Conservation (phyloP, 176 grass and related monocot species). For the Eleusine coracana region DNA sequence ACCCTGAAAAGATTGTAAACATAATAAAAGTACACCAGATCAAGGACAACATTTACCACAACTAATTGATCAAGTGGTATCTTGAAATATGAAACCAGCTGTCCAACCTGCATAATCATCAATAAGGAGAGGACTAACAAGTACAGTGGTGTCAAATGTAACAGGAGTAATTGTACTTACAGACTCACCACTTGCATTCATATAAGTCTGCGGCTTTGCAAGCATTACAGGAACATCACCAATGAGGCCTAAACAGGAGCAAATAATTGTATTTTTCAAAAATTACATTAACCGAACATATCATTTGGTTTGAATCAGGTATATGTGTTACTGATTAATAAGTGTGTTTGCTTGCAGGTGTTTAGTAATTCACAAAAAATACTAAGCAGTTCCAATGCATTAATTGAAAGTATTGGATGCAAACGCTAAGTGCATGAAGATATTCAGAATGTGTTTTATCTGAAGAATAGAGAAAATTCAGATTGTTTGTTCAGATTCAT, state of each 20-base stretch:
- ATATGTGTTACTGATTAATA: background rate
- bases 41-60: constrained; percentile 56
- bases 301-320: background rate
- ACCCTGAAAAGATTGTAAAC: background rate
- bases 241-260: constrained; percentile 58
- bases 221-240: constrained; percentile 82
- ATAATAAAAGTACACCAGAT: background rate
- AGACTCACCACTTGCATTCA: constrained; percentile 99
- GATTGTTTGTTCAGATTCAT: background rate
- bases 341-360: background rate
- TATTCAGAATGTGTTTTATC: background rate
- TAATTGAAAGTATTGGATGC: background rate
- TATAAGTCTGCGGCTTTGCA: constrained; percentile 90
- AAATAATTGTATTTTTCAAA: background rate
- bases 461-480: constrained; percentile 14
- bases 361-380: constrained; percentile 4
- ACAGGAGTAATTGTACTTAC: constrained; percentile 63
- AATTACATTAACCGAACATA: background rate
- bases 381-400: background rate
- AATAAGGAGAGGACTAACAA: constrained; percentile 26
- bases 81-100: constrained; percentile 89
- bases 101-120: constrained; percentile 62
- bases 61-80: constrained; percentile 90
- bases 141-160: background rate
- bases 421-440: background rate